Evolutionary conservation across 306 rosid genomes (phyloP).

Genomic region (Cicer yamashitae): DNA sequence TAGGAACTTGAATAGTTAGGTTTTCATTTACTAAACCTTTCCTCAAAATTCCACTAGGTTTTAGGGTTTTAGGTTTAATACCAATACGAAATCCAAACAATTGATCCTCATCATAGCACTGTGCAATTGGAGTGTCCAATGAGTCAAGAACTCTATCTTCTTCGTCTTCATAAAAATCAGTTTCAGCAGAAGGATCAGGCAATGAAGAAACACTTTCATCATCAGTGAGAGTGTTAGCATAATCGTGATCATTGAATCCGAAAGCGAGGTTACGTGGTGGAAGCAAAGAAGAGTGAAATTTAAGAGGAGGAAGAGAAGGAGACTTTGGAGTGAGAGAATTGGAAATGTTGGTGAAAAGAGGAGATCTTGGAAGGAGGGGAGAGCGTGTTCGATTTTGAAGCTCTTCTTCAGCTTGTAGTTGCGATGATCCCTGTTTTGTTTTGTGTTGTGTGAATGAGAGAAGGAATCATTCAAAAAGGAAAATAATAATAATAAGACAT

Average conservation of each 20-base stretch:
- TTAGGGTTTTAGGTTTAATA: constrained; percentile 25
- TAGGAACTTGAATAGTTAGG: constrained; percentile 70
- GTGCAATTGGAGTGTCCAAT: constrained; percentile 49
- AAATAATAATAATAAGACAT: background rate
- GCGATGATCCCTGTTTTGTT: constrained; percentile 54
- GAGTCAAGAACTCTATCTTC: constrained; percentile 36
- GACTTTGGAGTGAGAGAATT: constrained; percentile 49
- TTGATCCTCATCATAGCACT: constrained; percentile 63
- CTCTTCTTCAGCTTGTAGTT: constrained; percentile 45
- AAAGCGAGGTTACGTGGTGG: constrained; percentile 55
- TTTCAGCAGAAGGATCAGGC: constrained; percentile 11
- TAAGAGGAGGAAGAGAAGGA: constrained; percentile 74
- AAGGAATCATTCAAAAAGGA: background rate
- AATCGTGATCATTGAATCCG: background rate
- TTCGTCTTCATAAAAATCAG: constrained; percentile 6
- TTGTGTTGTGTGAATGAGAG: background rate
- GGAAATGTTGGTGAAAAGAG: constrained; percentile 43
- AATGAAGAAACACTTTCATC: constrained; percentile 54
- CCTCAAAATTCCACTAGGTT: constrained; percentile 52
- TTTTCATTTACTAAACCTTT: constrained; percentile 62
- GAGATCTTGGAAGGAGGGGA: constrained; percentile 78
- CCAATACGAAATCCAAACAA: constrained; percentile 42
- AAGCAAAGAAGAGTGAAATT: constrained; percentile 66
- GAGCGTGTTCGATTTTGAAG: constrained; percentile 52
- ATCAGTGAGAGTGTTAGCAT: constrained; percentile 37